Conservation (phyloP, 305 asterid species). For the Solanum aculeatissimum region DNA sequence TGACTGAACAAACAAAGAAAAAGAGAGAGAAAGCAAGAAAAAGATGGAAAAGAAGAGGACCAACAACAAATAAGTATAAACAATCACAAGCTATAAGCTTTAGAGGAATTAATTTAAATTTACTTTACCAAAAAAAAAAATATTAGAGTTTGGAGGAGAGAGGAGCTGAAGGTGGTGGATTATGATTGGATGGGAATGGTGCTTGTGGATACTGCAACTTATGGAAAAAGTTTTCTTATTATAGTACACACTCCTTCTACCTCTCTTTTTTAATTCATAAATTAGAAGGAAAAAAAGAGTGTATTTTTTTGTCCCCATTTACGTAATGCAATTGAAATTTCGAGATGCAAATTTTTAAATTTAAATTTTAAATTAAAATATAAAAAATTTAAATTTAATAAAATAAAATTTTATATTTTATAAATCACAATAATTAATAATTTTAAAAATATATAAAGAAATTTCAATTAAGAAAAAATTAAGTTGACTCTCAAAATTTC, state of each 20-base stretch:
- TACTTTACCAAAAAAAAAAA: not conserved
- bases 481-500: not conserved
- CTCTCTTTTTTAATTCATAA: not conserved
- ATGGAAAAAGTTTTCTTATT: conserved; percentile 21
- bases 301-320: not conserved
- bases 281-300: not conserved
- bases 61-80: conserved; percentile 19
- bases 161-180: conserved; percentile 30
- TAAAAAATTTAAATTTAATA: too few relatives aligned
- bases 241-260: conserved; percentile 12
- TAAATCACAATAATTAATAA: not conserved
- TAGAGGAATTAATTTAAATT: not conserved
- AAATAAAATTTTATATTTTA: not conserved
- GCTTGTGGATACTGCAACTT: conserved; percentile 56
- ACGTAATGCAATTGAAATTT: not conserved
- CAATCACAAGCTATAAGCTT: not conserved
- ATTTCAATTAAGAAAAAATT: not conserved
- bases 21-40: conserved; percentile 14
- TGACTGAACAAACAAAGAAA: conserved; percentile 20
- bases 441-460: not conserved
- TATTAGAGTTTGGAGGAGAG: conserved; percentile 3
- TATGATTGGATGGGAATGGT: conserved; percentile 56
- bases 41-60: conserved; percentile 3
- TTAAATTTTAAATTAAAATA: too few relatives aligned
- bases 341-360: not conserved